Percentiles rank a stretch among this genome's conserved stretches.
Conservation (phyloP, 2,329 filamentous ascomycete species). For the Fusarium xyrophilum region DNA sequence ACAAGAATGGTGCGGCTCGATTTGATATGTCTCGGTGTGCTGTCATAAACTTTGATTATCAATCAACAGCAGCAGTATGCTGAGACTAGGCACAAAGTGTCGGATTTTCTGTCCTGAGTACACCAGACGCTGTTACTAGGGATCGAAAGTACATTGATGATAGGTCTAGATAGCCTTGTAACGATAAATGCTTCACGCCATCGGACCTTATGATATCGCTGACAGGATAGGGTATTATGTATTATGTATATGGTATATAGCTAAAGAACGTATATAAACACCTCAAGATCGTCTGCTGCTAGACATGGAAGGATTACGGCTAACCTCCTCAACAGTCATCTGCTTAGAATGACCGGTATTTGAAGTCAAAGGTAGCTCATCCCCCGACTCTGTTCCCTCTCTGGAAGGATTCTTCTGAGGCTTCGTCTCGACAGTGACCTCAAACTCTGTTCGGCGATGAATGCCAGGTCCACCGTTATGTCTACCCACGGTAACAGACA, state of each 20-base stretch:
- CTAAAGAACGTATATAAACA: not conserved
- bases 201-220: not conserved
- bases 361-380: slow-evolving; percentile 35
- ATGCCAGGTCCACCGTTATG: slow-evolving; percentile 22
- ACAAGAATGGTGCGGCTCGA: too few relatives aligned
- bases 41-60: too few relatives aligned
- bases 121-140: too few relatives aligned
- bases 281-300: slow-evolving; percentile 17
- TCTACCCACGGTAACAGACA: not conserved
- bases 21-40: too few relatives aligned
- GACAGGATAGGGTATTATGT: not conserved
- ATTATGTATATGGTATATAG: not conserved
- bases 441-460: slow-evolving; percentile 32
- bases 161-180: too few relatives aligned
- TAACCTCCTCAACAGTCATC: slow-evolving; percentile 6
- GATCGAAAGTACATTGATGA: too few relatives aligned
- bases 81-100: too few relatives aligned
- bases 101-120: too few relatives aligned
- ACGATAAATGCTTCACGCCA: too few relatives aligned
- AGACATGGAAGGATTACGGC: slow-evolving; percentile 11
- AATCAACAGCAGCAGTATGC: too few relatives aligned
- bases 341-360: slow-evolving; percentile 34
- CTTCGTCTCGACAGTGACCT: slow-evolving; percentile 32
- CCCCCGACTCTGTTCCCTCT: not conserved
- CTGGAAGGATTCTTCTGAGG: slow-evolving; percentile 4